Base-by-base conservation (phyloP, 1,284 basidiomycete species). In the Rhodotorula sp. region DNA sequence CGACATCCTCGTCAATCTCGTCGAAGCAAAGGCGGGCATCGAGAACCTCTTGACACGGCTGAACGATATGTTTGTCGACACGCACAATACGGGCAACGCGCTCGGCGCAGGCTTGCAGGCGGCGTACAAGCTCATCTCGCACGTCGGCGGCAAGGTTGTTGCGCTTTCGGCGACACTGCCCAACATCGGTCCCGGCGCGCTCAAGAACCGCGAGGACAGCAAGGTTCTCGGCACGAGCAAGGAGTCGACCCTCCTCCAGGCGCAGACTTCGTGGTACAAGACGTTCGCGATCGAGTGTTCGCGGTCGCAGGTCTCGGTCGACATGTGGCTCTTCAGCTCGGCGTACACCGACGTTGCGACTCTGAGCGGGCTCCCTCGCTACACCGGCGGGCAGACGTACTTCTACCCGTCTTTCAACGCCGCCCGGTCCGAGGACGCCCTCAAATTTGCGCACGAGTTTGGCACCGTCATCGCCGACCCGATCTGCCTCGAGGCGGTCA, bases 371-470 rank as follows among this genome's bases (percentile, higher is more conserved):
- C 84, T 99, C 44, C 96, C 96, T 20, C 90, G 95, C 78, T 99
- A 99, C 82, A 99, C 96, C 22, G 92, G 94, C 68, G 96, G 96
- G 53, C 92, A 97, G 80, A 97, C 95, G 0, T 99, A 94, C 83
- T 96, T 95, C 81, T 99, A 99, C 81, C 96, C 95, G 26, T 92
- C 92, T 10, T 99, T 99, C 85, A 97, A 96, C 79, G 96, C 96
- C 15, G 87, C 88, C 4, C 87, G 94, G 51, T 85, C 91, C 16
- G 95, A 99, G 80, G 96, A 99, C 78, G 95, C 95, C 1, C 85
- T 95, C 81, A 98, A 98, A 82, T 98, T 99, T 78, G 92, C 95
- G 0, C 94, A 94, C 77, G 96, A 99, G 81, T 95, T 99, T 78
- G 91, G 92, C 46, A 88, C 91, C 77, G 91, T 96, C 28, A 81